Evolutionary conservation across 192 early-diverging fungal species (phyloP), one percentile per base, ranked within the genome.

Genomic region (Backusella sp.): DNA sequence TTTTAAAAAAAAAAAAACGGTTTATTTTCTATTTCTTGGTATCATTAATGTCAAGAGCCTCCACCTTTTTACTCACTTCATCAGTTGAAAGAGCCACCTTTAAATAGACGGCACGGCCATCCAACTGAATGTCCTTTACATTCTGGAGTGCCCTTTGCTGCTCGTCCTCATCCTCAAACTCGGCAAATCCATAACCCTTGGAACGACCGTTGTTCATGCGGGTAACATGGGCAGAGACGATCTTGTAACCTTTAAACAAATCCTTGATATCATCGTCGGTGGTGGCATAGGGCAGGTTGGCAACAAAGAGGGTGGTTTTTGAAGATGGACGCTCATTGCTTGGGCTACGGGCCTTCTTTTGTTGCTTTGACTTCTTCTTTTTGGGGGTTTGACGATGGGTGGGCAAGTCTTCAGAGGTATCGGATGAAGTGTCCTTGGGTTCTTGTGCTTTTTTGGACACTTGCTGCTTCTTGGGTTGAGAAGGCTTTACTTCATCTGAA

Each of bases 131-230:
- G 71, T 83, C 84, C 74, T 85, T 87, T 56, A 92, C 79, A 66
- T 90, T 87, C 30, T 89, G 86, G 71, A 96, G 73, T 6, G 90
- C 92, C 70, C 87, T 92, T 73, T 84, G 76, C 85, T 97, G 96
- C 75, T 96, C 94, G 14, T 78, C 91, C 71, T 94, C 88, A 77
- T 86, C 83, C 26, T 83, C 87, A 68, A 96, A 87, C 77, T 95
- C 94, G 28, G 97, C 93, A 84, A 99, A 99, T 23, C 96, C 98
- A 84, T 93, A 99, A 70, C 97, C 97, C 87, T 96, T 96, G 83
- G 90, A 90, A 66, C 93, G 89, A 32, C 92, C 93, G 72, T 68
- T 83, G 35, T 77, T 83, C 53, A 70, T 59, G 44, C 82, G 79
- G 46, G 98, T 94, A 62, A 99, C 92, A 76, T 93, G 92, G 21